Evolutionary conservation across 2,329 filamentous ascomycete species (phyloP), one percentile per base, ranked within the genome.

Genomic region (Lasiodiplodia theobromae): DNA sequence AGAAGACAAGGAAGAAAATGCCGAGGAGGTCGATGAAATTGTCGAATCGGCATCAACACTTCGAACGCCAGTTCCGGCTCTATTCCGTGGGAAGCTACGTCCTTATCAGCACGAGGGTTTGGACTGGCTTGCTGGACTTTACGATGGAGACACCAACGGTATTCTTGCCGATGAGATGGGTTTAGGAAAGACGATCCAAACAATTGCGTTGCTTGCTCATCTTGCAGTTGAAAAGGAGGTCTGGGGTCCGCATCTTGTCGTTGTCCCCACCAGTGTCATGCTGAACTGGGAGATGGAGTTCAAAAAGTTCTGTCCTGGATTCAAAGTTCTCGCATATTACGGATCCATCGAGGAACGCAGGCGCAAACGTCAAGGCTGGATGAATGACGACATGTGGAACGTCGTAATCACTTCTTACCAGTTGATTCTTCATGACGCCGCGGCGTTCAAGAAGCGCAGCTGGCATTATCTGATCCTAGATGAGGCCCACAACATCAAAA

Each of bases 261-360:
- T 99, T 70, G 96, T 99, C 2, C 96, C 96, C 1, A 99, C 96
- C 2, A 98, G 94, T 80, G 96, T 99, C 60, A 97, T 99, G 86
- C 88, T 99, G 72, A 99, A 99, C 77, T 99, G 96, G 96, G 96
- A 99, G 79, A 98, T 98, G 92, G 96, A 99, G 80, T 99, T 99
- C 86, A 98, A 98, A 77, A 99, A 99, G 78, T 99, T 95, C 89
- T 93, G 94, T 68, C 96, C 96, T 3, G 95, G 96, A 0, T 99
- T 99, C 85, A 98, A 97, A 78, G 97, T 99, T 68, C 85, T 99
- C 69, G 96, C 94, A 0, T 99, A 99, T 82, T 99, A 98, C 77
- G 96, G 96, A 53, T 93, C 91, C 52, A 92, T 94, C 74, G 94
- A 97, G 72, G 96, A 99, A 80, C 91, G 96, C 56, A 94, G 93